These are phyloP conservation scores for Telfairia occidentalis DNA, from an alignment of 331 rosid species.

Conservation along the genomic window DNA sequence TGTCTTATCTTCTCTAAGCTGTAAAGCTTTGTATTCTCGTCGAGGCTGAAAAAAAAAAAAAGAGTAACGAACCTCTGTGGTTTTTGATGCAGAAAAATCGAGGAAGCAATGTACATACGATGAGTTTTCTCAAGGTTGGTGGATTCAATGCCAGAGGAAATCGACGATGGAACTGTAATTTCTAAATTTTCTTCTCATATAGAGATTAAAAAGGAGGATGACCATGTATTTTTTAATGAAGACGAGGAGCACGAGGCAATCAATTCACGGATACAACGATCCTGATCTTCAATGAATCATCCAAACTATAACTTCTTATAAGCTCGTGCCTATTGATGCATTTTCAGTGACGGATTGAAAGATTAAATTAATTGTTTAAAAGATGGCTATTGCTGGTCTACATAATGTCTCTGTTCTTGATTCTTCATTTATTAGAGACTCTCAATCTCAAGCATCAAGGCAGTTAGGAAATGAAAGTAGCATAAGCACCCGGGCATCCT, in stretches of 20 bases:
- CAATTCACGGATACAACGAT: conserved; percentile 17
- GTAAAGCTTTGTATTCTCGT: background rate
- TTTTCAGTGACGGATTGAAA: conserved; percentile 40
- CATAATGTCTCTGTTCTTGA: conserved; percentile 66
- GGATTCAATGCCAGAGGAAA: conserved; percentile 20
- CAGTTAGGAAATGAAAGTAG: conserved; percentile 47
- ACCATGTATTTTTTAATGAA: conserved; percentile 10
- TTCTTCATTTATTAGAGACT: conserved; percentile 57
- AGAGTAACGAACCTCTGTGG: background rate
- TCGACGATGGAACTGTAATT: conserved; percentile 6
- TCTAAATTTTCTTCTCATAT: conserved; percentile 16
- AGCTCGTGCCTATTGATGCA: conserved; percentile 32
- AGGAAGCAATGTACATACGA: conserved; percentile 10
- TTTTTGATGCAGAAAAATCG: conserved; percentile 4
- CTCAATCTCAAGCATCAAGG: conserved; percentile 50
- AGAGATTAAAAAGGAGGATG: conserved; percentile 9
- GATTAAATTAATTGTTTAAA: conserved; percentile 19
- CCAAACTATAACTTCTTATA: conserved; percentile 16
- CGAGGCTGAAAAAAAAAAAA: background rate
- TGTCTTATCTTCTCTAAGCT: background rate
- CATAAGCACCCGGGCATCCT: conserved; percentile 46
- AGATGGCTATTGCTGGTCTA: conserved; percentile 84
- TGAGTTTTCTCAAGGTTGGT: conserved; percentile 3
- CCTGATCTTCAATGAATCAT: conserved; percentile 30
- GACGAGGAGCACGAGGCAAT: conserved; percentile 14